These are phyloP conservation scores for Dactylellina drechsleri DNA, from an alignment of 2,329 filamentous ascomycete genomes.

Conservation along the genomic window DNA sequence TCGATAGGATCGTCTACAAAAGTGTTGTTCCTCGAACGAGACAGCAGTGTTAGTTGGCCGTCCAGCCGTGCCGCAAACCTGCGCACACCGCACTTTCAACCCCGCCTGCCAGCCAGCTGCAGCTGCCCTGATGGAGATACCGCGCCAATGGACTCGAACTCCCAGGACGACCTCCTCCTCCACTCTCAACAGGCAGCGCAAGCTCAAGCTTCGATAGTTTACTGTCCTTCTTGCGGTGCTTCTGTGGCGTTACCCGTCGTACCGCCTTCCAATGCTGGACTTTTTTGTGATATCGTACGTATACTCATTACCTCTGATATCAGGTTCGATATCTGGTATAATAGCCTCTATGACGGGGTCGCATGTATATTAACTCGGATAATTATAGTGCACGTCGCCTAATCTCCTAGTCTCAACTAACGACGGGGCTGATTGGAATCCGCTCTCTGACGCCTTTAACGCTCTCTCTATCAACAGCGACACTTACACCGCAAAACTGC, in stretches of 20 bases:
- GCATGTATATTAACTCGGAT: constrained; percentile 2
- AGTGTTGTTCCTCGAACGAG: no score
- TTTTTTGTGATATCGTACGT: constrained; percentile 50
- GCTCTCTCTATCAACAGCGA: constrained; percentile 33
- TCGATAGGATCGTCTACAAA: no score
- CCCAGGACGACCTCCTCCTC: constrained; percentile 27
- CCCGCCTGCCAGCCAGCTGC: constrained; percentile 16
- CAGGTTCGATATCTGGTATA: not conserved
- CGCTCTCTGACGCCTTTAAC: constrained; percentile 51
- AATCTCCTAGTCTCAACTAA: constrained; percentile 51
- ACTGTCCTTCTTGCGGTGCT: constrained; percentile 47
- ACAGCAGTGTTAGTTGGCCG: not conserved
- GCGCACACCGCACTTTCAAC: no score
- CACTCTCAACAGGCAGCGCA: not conserved
- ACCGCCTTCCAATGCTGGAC: constrained; percentile 41
- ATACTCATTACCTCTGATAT: not conserved
- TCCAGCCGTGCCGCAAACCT: no score
- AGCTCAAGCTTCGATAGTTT: constrained; percentile 42
- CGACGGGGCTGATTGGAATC: constrained; percentile 52
- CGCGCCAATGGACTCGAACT: constrained; percentile 38
- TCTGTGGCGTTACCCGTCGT: constrained; percentile 31
- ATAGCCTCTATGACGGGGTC: not conserved
- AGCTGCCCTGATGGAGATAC: constrained; percentile 16
- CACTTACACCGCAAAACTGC: not conserved
- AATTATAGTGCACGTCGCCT: constrained; percentile 40